These are phyloP conservation scores for Globisporangium apiculatum DNA, from an alignment of 352 stramenopile species.

Conservation along the genomic window DNA sequence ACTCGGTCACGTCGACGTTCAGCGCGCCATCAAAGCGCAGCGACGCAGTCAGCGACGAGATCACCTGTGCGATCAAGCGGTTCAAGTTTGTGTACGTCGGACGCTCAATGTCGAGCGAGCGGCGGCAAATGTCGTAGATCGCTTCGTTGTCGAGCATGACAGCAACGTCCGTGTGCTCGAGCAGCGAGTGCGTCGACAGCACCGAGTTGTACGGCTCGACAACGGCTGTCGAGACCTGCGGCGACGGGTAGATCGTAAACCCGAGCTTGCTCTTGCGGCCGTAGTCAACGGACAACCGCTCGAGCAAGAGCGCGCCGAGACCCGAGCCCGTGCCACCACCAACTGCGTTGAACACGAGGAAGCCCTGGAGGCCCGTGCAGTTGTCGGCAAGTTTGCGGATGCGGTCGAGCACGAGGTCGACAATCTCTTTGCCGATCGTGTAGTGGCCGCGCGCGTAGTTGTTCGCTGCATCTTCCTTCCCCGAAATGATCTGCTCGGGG, in stretches of 20 bases:
- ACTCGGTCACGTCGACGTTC: constrained; percentile 99
- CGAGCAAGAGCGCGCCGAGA: constrained; percentile 95
- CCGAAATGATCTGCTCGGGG: constrained; percentile 97
- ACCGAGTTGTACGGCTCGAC: constrained; percentile 99
- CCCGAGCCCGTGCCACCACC: constrained; percentile 97
- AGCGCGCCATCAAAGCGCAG: constrained; percentile 97
- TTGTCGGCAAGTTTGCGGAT: constrained; percentile 97
- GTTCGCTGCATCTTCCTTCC: constrained; percentile 95
- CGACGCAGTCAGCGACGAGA: constrained; percentile 96
- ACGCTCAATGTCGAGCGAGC: constrained; percentile 96
- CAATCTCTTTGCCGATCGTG: constrained; percentile 94
- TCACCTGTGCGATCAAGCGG: constrained; percentile 96
- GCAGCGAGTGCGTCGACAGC: constrained; percentile 94
- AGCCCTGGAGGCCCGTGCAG: constrained; percentile 97
- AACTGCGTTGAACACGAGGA: constrained; percentile 97
- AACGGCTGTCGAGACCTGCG: constrained; percentile 94
- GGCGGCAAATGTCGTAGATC: constrained; percentile 97
- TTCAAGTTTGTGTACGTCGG: constrained; percentile 99
- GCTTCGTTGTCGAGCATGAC: constrained; percentile 99
- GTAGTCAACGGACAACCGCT: constrained; percentile 97
- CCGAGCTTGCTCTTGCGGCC: constrained; percentile 97
- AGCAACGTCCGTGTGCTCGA: constrained; percentile 97
- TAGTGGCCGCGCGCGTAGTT: constrained; percentile 92
- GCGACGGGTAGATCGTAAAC: constrained; percentile 97
- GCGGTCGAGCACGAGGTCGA: constrained; percentile 96